Base-by-base conservation (phyloP, 1,284 basidiomycete genomes). In the Cutaneotrichosporon daszewskae region DNA sequence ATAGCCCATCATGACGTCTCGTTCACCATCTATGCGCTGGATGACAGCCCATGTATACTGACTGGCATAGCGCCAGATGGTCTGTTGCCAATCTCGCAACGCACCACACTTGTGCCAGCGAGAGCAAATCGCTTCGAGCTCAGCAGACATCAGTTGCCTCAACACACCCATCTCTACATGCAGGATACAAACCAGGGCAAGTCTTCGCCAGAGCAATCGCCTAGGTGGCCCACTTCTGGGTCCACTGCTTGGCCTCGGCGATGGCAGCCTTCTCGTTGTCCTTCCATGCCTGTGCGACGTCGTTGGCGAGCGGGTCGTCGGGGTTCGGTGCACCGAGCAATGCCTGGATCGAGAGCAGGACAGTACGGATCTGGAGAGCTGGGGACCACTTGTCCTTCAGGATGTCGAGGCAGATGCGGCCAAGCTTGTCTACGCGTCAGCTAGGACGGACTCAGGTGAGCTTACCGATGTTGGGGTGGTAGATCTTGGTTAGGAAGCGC, bases 311-410 rank as follows among this genome's bases (percentile, higher is more conserved):
- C n/a, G 94, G 94, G 68, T 99, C 94, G 63, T 99, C 94, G 5
- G 94, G 94, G 74, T 98, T 98, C 5, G 94, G 94, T 5, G 94
- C 85, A 55, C 87, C 90, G 24, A 98, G 78, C 18, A 98, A 77
- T 9, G 94, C 95, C 72, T 98, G 95, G 61, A 99, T 80, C 22
- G 94, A 97, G 40, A 99, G 80, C 55, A 99, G 77, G 43, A 99
- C 94, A 0, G 94, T 98, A 54, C 94, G 85, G 72, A 98, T 97
- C 71, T 97, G 95, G 18, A 98, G 78, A 0, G 94, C 94, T 10
- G 94, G 94, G 5, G 91, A 96, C 94, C 94, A 99, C 77, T 96
- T 97, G 74, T 98, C 94, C 78, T 97, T 97, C 62, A 97, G 76
- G 61, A 98, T 98, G 69, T 98, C 95, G 51, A 98, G 76, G 71